A percentile compares a stretch with the other conserved stretches of the same genome.
Evolutionary conservation across 2,329 filamentous ascomycete species (phyloP).

Genomic region (Ophiostoma populinum): DNA sequence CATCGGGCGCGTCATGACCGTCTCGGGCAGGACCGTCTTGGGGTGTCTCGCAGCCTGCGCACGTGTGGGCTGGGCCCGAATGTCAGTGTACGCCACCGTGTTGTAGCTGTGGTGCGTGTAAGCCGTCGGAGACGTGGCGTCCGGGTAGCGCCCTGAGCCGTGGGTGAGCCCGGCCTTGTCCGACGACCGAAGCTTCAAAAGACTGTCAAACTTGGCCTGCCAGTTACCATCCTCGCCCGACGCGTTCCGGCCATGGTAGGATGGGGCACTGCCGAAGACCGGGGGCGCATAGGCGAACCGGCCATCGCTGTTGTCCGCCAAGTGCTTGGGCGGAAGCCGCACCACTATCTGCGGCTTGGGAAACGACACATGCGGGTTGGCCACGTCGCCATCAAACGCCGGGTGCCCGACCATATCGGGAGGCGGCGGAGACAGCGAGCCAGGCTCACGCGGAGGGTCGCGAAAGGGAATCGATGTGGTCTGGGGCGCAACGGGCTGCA

Average conservation of each 20-base stretch:
- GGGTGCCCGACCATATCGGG: conserved; percentile 54
- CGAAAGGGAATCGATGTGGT: background rate
- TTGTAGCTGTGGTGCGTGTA: background rate
- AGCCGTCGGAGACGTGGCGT: background rate
- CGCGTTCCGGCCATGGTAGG: too few relatives aligned
- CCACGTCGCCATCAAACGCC: conserved; percentile 48
- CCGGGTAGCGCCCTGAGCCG: conserved; percentile 12
- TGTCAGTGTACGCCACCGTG: too few relatives aligned
- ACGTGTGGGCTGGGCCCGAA: too few relatives aligned
- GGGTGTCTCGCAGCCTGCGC: conserved; percentile 21
- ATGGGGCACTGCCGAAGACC: conserved; percentile 15
- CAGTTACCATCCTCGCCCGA: conserved; percentile 18
- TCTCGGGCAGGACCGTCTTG: conserved; percentile 19
- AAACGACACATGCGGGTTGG: conserved; percentile 50
- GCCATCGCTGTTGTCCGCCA: too few relatives aligned
- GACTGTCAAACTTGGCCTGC: conserved; percentile 71
- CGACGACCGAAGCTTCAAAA: conserved; percentile 35
- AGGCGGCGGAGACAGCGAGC: conserved; percentile 54
- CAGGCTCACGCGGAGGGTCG: conserved; percentile 15
- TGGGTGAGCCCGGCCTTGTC: conserved; percentile 43
- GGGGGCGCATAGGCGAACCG: too few relatives aligned
- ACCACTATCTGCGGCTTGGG: conserved; percentile 60
- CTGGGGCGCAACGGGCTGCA: conserved; percentile 9
- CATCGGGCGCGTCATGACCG: conserved; percentile 46
- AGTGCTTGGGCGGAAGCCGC: conserved; percentile 49